phyloP scores from a whole-genome alignment of 305 asterid genomes.

The Solanum hybrid region DNA sequence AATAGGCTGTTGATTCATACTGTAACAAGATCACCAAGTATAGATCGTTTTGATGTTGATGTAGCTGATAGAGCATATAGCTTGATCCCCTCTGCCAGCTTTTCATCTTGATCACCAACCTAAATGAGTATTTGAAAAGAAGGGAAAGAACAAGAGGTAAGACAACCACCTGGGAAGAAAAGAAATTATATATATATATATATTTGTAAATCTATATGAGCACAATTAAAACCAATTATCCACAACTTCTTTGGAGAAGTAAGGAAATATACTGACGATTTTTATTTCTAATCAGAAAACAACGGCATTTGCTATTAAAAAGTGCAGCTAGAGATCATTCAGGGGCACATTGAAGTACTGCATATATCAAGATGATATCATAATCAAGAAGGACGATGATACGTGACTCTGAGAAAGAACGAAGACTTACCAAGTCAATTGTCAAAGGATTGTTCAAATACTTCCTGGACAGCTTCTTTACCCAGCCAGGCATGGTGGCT shows the following conservation, averaged over 20 bases:
- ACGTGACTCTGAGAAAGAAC: neutral
- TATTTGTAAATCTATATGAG: neutral
- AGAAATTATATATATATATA: too few species aligned
- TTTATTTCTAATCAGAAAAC: neutral
- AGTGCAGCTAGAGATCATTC: neutral
- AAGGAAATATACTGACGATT: neutral
- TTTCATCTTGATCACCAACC: constrained; percentile 91
- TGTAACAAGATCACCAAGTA: constrained; percentile 78
- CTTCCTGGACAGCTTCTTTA: constrained; percentile 73
- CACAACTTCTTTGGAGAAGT: neutral
- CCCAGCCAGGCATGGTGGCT: constrained; percentile 98
- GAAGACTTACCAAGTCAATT: constrained; percentile 64
- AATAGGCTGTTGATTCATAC: constrained; percentile 29
- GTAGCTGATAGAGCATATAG: constrained; percentile 70
- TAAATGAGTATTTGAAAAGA: constrained; percentile 14
- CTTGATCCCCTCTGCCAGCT: constrained; percentile 96
- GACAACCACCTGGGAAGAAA: neutral
- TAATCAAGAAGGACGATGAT: neutral
- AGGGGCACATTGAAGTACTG: neutral
- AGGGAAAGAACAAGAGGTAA: neutral
- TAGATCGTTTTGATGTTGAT: constrained; percentile 62
- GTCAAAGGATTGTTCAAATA: constrained; percentile 72
- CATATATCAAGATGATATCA: neutral
- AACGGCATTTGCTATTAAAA: neutral
- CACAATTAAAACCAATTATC: neutral